Evolutionary conservation across 1,139 yeast genomes (phyloP), one percentile per base, ranked within the genome.

Genomic region (Geotrichum europaeum): DNA sequence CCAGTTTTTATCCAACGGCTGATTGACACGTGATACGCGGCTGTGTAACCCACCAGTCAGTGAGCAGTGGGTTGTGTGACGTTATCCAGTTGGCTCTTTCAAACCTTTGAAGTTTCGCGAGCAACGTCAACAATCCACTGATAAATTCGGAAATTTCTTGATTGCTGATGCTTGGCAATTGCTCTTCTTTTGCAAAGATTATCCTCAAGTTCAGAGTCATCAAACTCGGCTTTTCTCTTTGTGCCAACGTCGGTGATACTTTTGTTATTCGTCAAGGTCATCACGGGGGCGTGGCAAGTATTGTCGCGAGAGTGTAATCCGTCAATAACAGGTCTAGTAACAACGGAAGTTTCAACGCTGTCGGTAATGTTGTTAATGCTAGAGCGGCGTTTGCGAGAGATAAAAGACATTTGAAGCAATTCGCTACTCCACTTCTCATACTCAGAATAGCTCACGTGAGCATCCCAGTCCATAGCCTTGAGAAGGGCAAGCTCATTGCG

Each of bases 401-500:
- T 49, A 25, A 49, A 22, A 25, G 50, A 40, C 45, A 25, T 53
- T 18, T 47, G 28, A 43, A 22, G 28, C 20, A 43, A 40, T 25
- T 83, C 63, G 30, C 65, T 60, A 49, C 73, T 67, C 87, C 86
- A 84, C 63, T 82, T 80, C 63, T 79, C 83, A 66, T 83, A 84
- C 55, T 79, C 76, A 43, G 72, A 71, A 52, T 77, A 77, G 56
- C 81, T 81, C 56, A 86, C 76, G 70, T 79, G 82, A 53, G 85
- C 72, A 54, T 81, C 77, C 76, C 85, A 87, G 66, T 84, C 78
- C 61, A 88, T 76, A 13, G 80, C 73, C 47, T 73, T 68, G 62
- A 89, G 78, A 50, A 87, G 77, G n/a, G 77, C 73, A 45, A 81
- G 68, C 73, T 89, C 96, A 62, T 84, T 76, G 13, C 69, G 67